Percentiles rank a stretch among this genome's conserved stretches.
Conservation (phyloP, 164 flowering plant genomes). For the Vitis riparia region DNA sequence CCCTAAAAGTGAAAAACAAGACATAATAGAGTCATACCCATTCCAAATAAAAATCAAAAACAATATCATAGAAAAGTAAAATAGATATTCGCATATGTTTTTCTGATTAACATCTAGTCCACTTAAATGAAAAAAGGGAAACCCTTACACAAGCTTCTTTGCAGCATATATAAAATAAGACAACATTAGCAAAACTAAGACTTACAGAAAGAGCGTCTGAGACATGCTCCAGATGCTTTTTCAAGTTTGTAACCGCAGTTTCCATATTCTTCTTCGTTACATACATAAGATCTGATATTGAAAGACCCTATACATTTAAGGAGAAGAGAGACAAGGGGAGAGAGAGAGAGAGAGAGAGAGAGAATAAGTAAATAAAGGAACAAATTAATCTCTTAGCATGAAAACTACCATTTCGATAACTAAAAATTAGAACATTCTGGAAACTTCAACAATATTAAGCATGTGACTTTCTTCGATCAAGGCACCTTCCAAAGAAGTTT, state of each 20-base stretch:
- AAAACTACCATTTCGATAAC: no score
- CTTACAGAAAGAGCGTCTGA: slow-evolving; percentile 80
- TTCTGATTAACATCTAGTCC: not conserved
- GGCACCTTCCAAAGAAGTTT: no score
- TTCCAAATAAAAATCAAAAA: no score
- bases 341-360: not conserved
- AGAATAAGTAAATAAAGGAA: not conserved
- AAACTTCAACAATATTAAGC: no score
- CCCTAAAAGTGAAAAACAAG: no score
- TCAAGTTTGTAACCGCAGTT: slow-evolving; percentile 84
- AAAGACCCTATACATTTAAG: slow-evolving; percentile 55
- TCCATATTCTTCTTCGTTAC: slow-evolving; percentile 87
- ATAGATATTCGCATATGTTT: no score
- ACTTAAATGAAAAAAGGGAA: not conserved
- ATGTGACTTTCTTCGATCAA: no score
- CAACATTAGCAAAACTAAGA: slow-evolving; percentile 1
- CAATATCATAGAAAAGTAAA: no score
- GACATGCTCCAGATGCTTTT: slow-evolving; percentile 72
- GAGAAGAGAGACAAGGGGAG: not conserved
- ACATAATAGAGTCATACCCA: no score
- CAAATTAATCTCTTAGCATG: not conserved
- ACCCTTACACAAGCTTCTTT: not conserved
- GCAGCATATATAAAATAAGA: not conserved
- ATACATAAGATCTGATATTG: slow-evolving; percentile 85
- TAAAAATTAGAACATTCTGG: no score